Evolutionary conservation across 495 filamentous ascomycete genomes (phyloP), one percentile per base, ranked within the genome.

Genomic region (Lentithecium fluviatile): DNA sequence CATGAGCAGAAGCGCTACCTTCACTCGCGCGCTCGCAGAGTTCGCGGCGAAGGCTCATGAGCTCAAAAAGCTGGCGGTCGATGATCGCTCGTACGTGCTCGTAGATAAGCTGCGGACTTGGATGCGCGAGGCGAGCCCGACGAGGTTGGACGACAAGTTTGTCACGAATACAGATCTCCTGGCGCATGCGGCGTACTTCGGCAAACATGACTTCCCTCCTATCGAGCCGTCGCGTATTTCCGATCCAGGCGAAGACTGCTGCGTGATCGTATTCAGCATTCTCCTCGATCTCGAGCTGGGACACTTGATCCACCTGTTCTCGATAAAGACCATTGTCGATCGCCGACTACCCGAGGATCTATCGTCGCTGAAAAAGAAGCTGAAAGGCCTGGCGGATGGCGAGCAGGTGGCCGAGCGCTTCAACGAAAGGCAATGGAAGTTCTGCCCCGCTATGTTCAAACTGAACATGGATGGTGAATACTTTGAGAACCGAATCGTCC

Each of bases 181-280:
- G 13, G 13, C 19, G 1, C 42, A 65, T 50, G 45, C 25, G 34
- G 29, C 47, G 4, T 29, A 65, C 13, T 25, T 49, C 17, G 12
- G 24, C 20, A 4, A 21, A 19, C 42, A 3, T 6, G n/a, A 32
- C 45, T 25, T 54, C 15, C 55, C 24, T 20, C 55, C 47, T 8
- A 58, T 61, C 52, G 21, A 25, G 20, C 10, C 32, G 0, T 29
- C 32, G 34, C 45, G 21, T 26, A 46, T 61, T 21, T 52, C 11
- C 15, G 40, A 46, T 23, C 17, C 19, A 3, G 58, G 50, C 4
- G 29, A 45, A 6, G 34, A 68, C 21, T 26, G 56, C 42, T 65
- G 65, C 36, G 34, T 74, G 12, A 61, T 73, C 17, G 70, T 76
- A 0, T 74, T 76, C 49, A 59, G 67, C 37, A 75, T 73, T 34